These are phyloP conservation scores for Curvularia sp. DNA, from an alignment of 2,329 filamentous ascomycete genomes.

Conservation along the genomic window DNA sequence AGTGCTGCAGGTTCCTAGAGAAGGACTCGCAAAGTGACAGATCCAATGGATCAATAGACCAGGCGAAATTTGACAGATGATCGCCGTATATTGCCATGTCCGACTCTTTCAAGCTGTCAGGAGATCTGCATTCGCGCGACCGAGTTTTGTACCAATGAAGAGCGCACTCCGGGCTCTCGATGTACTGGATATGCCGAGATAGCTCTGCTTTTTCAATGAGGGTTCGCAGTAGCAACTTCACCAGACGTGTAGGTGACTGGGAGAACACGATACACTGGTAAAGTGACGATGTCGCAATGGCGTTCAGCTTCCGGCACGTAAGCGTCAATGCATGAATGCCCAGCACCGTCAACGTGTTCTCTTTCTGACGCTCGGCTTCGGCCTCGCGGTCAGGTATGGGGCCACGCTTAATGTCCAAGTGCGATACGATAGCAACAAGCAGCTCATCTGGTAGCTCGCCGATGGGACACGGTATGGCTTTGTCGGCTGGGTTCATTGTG, in stretches of 20 bases:
- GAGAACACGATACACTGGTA: slow-evolving; percentile 27
- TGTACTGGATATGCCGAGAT: neutral
- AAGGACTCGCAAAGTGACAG: neutral
- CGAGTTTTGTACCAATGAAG: too few species aligned
- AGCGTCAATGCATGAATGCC: slow-evolving; percentile 22
- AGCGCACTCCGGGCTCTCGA: neutral
- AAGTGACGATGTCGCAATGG: slow-evolving; percentile 22
- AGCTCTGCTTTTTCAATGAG: neutral
- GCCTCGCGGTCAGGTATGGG: neutral
- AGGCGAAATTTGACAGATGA: neutral
- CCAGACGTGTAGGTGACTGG: slow-evolving; percentile 39
- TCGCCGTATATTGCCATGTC: neutral
- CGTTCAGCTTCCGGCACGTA: slow-evolving; percentile 22
- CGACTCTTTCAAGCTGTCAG: neutral
- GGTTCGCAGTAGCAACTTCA: slow-evolving; percentile 20
- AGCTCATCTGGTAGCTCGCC: neutral
- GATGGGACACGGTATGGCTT: neutral
- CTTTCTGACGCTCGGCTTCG: neutral
- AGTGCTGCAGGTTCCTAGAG: too few species aligned
- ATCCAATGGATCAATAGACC: neutral
- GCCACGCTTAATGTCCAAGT: neutral
- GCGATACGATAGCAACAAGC: neutral
- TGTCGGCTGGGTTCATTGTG: neutral
- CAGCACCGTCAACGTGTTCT: slow-evolving; percentile 8
- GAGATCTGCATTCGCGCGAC: neutral